Evolutionary conservation across 306 rosid genomes (phyloP).

Genomic region (Prunus kanzakura): DNA sequence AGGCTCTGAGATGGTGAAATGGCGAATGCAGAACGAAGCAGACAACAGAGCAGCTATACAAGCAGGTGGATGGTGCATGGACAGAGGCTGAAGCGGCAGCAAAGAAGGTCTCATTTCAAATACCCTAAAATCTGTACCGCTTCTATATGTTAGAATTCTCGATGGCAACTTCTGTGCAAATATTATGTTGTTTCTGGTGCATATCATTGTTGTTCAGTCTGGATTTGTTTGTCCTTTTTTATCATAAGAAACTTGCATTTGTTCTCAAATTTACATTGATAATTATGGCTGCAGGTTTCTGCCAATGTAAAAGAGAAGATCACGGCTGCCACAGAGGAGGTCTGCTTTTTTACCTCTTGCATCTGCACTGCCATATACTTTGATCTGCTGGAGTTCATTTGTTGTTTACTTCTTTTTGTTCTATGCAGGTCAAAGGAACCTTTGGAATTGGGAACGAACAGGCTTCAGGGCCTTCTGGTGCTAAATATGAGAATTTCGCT

Average conservation of each 20-base stretch:
- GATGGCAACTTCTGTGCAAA: neutral
- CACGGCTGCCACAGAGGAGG: conserved; percentile 86
- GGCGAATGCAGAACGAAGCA: conserved; percentile 97
- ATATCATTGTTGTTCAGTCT: neutral
- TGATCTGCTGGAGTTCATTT: conserved; percentile 6
- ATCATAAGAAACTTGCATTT: neutral
- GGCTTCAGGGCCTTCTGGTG: conserved; percentile 47
- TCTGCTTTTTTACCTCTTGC: conserved; percentile 23
- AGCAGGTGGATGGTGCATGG: conserved; percentile 87
- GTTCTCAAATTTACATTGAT: neutral
- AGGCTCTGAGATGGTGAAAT: conserved; percentile 84
- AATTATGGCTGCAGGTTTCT: conserved; percentile 56
- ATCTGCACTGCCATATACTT: conserved; percentile 12
- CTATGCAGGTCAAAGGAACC: conserved; percentile 70
- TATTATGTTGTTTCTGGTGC: neutral
- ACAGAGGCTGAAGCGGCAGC: conserved; percentile 84
- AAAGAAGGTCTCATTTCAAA: conserved; percentile 53
- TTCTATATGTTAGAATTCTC: neutral
- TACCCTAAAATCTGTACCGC: neutral
- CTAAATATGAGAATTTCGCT: conserved; percentile 47
- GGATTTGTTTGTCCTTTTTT: neutral
- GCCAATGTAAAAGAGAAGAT: conserved; percentile 76
- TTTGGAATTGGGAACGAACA: conserved; percentile 66
- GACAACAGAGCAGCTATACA: conserved; percentile 82
- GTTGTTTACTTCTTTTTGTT: conserved; percentile 12